phyloP scores from a whole-genome alignment of 495 filamentous ascomycete species.

The Penicillium robsamsonii region DNA sequence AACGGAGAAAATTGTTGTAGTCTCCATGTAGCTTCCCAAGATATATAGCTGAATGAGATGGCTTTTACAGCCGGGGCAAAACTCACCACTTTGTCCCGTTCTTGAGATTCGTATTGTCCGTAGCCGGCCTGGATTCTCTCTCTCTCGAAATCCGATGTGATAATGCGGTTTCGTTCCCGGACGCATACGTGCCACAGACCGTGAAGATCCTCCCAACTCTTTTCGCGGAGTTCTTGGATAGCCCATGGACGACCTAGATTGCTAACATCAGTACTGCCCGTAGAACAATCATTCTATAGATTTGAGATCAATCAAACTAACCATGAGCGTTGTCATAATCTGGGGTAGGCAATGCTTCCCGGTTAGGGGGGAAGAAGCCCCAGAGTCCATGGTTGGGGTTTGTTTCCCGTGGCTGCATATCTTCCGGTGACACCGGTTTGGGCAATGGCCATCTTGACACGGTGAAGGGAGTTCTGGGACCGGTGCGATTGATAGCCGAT shows the following conservation, averaged over 20 bases:
- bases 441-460: conserved; percentile 72
- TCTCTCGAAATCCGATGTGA: conserved; percentile 70
- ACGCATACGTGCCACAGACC: conserved; percentile 91
- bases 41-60: background rate
- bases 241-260: conserved; percentile 72
- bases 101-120: conserved; percentile 60
- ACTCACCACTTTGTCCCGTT: conserved; percentile 63
- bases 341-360: conserved; percentile 62
- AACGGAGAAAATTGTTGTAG: background rate
- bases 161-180: conserved; percentile 87
- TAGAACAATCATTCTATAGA: background rate
- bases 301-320: conserved; percentile 30
- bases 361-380: conserved; percentile 77
- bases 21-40: background rate
- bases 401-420: conserved; percentile 39
- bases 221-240: conserved; percentile 80
- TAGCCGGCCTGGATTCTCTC: conserved; percentile 66
- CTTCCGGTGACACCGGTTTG: conserved; percentile 56
- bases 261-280: conserved; percentile 17
- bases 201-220: conserved; percentile 93
- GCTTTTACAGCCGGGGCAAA: background rate
- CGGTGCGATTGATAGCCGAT: conserved; percentile 72
- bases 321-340: conserved; percentile 65
- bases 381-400: conserved; percentile 86
- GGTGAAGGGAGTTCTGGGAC: conserved; percentile 65